Base-by-base conservation (phyloP, 1,284 basidiomycete genomes). In the Cryptococcus sp. region DNA sequence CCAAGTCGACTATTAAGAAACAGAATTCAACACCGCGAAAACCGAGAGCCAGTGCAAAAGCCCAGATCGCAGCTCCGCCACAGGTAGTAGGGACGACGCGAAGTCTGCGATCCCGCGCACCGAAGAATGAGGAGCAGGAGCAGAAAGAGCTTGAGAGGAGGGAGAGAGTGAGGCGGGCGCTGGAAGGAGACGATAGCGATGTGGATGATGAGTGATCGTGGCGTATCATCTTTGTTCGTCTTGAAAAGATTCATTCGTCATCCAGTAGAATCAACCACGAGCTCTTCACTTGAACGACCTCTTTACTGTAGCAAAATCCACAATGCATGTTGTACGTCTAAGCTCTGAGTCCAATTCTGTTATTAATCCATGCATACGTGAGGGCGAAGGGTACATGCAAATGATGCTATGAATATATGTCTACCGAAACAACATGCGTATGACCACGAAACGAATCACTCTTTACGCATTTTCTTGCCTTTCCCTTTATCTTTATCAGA, bases 401-500 rank as follows among this genome's bases (percentile, higher is more conserved):
- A 34, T 34, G 29, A 34, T 34, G 29, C 29, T 34, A 7, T 10
- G 29, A 10, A 34, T 34, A 34, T 34, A 13, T 7, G 29, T 34
- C 29, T 34, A 34, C 29, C 29, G 29, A 34, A 34, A 34, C 29
- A 34, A 34, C 29, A 34, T 34, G 29, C 29, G 29, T 34, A n/a
- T n/a, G n/a, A n/a, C 34, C 47, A 37, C 54, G 26, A 50, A 15
- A 37, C 37, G 41, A 37, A 29, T 43, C 43, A 44, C 39, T 50
- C 37, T 22, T 57, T 55, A 2, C 43, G 38, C 51, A 51, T 52
- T 59, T 73, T 71, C 56, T 67, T 72, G 25, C 65, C 51, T 56
- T 73, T 76, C 61, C 68, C 67, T 54, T 71, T 69, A 56, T 64
- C 63, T n/a, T 61, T 63, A 41, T 59, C 58, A 7, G 62, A 56